Evolutionary conservation across 2,329 filamentous ascomycete genomes (phyloP), one percentile per base, ranked within the genome.

Genomic region (Cercospora sp.): DNA sequence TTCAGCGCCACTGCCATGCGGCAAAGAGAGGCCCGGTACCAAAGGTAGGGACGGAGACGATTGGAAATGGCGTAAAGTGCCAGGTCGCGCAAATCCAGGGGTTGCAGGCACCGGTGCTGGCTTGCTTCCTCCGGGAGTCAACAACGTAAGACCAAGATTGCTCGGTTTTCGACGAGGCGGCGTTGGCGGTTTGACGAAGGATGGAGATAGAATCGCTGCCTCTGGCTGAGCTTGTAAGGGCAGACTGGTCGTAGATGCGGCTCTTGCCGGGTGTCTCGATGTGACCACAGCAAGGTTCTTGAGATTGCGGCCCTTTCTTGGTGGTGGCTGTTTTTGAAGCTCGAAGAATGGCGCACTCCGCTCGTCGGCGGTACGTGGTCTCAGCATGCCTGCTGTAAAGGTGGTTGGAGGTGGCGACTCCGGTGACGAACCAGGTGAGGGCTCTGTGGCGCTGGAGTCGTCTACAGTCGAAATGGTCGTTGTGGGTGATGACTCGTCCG

Each of bases 401-500:
- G 89, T 88, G 60, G 87, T 88, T 55, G 92, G 84, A 3, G 92
- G 89, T 65, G 90, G 86, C 65, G 95, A 97, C 80, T 97, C 94
- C 8, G 94, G 94, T 1, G 94, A 97, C 23, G 94, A 93, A 63
- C 91, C 94, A 3, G 95, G 93, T 5, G 94, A 97, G 7, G 92
- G 90, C 75, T 98, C 94, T 31, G 94, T 94, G 60, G 95, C 85
- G 31, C 93, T 92, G 8, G 93, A 94, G 5, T 94, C 96, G 81
- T 97, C 94, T 71, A 94, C 92, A 20, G 93, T 97, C 5, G 93
- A 97, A 60, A 95, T 87, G 2, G 94, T 97, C 3, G 94, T 97
- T 7, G 94, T 98, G 1, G 95, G 95, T 8, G 94, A 98, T 23
- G 94, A 97, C 76, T 97, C 94, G 51, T 92, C 92, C 1, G 95